These are phyloP conservation scores for Chaetomium cochliodes DNA, from an alignment of 495 filamentous ascomycete genomes.

Conservation along the genomic window DNA sequence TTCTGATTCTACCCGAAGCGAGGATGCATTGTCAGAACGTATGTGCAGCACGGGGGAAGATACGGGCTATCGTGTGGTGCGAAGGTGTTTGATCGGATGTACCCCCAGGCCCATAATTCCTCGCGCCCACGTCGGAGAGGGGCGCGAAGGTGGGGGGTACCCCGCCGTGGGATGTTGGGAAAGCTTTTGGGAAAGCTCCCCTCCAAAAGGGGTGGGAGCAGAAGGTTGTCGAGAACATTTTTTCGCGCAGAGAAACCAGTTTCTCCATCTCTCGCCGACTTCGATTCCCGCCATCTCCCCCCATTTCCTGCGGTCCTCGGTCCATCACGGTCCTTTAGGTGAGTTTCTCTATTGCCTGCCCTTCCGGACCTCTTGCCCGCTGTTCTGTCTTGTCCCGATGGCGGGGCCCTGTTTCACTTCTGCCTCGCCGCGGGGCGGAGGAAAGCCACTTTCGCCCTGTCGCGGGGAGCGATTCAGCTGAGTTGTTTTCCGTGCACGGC, in stretches of 20 bases:
- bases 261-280: slow-evolving; percentile 8
- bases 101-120: slow-evolving; percentile 7
- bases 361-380: not conserved
- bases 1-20: not conserved
- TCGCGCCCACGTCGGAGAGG: slow-evolving; percentile 9
- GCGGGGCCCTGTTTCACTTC: slow-evolving; percentile 15
- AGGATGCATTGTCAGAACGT: not conserved
- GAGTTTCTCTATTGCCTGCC: not conserved
- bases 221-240: slow-evolving; percentile 19
- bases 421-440: slow-evolving; percentile 2
- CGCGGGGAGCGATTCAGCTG: not conserved
- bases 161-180: slow-evolving; percentile 26
- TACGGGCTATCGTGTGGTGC: not conserved
- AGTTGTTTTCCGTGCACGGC: not conserved
- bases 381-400: not conserved
- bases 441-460: slow-evolving; percentile 4
- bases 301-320: not conserved
- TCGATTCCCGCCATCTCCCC: not conserved
- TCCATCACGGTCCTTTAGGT: not conserved
- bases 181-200: slow-evolving; percentile 20
- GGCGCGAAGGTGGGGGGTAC: slow-evolving; percentile 15
- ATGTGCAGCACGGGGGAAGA: not conserved
- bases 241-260: slow-evolving; percentile 18
- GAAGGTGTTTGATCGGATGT: not conserved
- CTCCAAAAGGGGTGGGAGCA: slow-evolving; percentile 11